These are phyloP conservation scores for Eucommia ulmoides DNA, from an alignment of 257 asterid species.

Conservation along the genomic window DNA sequence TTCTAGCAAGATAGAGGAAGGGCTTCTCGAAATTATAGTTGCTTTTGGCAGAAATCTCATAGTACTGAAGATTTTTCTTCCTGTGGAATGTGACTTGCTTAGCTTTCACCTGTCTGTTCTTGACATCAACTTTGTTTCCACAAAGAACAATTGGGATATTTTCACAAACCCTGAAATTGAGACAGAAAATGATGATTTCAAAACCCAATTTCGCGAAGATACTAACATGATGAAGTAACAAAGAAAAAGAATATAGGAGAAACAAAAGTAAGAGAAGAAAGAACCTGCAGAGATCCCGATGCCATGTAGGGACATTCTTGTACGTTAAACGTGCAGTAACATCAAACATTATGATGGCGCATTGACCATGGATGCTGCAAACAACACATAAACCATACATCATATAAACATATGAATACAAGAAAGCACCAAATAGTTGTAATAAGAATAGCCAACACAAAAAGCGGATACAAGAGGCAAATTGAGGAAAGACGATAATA, in stretches of 20 bases:
- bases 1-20: constrained; percentile 17
- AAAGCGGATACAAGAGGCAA: constrained; percentile 1
- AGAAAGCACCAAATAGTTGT: no score
- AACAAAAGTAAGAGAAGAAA: neutral
- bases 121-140: constrained; percentile 12
- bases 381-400: neutral
- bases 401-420: neutral
- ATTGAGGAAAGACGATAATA: neutral
- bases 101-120: constrained; percentile 1
- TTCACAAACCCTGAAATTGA: constrained; percentile 11
- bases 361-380: constrained; percentile 16
- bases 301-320: constrained; percentile 11
- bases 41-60: constrained; percentile 19
- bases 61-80: constrained; percentile 17
- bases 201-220: neutral
- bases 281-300: constrained; percentile 19
- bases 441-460: no score
- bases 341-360: constrained; percentile 3
- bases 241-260: no score
- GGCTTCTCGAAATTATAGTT: constrained; percentile 19
- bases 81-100: constrained; percentile 12
- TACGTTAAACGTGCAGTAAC: neutral
- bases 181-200: neutral
- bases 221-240: neutral
- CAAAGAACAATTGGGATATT: constrained; percentile 17